Evolutionary conservation across 768 basidiomycete genomes (phyloP).

Genomic region (Boletus huronensis): DNA sequence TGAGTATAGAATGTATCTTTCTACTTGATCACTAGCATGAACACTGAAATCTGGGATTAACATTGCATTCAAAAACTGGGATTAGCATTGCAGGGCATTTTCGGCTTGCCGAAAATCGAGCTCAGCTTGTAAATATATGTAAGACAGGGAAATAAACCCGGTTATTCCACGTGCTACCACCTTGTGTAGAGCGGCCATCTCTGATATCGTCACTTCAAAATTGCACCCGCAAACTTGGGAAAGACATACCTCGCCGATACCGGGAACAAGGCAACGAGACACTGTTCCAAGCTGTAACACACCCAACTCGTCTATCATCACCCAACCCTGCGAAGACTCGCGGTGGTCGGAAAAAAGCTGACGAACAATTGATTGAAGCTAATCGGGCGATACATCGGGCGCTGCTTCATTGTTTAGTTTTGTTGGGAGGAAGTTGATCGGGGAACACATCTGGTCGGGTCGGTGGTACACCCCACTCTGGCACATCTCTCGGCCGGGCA

Average conservation of each 20-base stretch:
- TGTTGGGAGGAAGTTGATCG: slow-evolving; percentile 14
- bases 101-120: too few species aligned
- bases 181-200: not conserved
- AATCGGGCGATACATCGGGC: not conserved
- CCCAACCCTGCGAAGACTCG: not conserved
- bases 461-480: slow-evolving; percentile 90
- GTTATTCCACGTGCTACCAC: not conserved
- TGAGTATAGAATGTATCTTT: too few species aligned
- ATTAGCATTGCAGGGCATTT: too few species aligned
- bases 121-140: too few species aligned
- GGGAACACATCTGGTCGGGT: slow-evolving; percentile 32
- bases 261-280: not conserved
- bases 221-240: not conserved
- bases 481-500: slow-evolving; percentile 77
- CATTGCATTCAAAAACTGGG: too few species aligned
- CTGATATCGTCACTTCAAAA: not conserved
- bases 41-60: too few species aligned
- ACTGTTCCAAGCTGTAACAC: not conserved
- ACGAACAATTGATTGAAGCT: not conserved
- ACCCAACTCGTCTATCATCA: not conserved
- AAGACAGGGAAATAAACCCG: not conserved
- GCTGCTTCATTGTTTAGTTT: slow-evolving; percentile 1
- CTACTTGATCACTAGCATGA: too few species aligned
- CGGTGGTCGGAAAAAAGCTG: not conserved
- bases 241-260: not conserved